Evolutionary conservation across 2,329 filamentous ascomycete genomes (phyloP).

Genomic region (Ascomycota sp.): DNA sequence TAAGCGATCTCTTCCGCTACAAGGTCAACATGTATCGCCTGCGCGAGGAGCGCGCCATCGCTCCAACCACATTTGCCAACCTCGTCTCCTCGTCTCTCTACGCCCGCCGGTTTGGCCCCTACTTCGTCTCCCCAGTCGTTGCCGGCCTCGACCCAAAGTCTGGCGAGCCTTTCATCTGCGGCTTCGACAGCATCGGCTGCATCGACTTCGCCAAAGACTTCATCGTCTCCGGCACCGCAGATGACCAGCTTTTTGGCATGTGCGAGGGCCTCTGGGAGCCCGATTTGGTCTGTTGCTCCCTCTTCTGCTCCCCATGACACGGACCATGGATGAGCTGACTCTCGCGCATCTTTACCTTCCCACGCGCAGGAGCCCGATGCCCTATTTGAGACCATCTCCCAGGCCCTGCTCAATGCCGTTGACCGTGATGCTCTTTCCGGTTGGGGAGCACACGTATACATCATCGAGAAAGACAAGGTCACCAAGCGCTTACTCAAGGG

Average conservation of each 20-base stretch:
- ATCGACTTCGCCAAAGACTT: slow-evolving; percentile 99
- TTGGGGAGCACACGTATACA: slow-evolving; percentile 97
- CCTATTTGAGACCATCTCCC: slow-evolving; percentile 94
- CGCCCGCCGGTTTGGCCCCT: slow-evolving; percentile 87
- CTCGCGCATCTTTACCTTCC: neutral
- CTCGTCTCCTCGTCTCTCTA: slow-evolving; percentile 79
- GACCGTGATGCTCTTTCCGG: slow-evolving; percentile 91
- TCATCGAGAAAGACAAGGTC: slow-evolving; percentile 99
- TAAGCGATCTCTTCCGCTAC: slow-evolving; percentile 94
- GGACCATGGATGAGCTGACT: neutral
- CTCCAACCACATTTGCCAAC: slow-evolving; percentile 86
- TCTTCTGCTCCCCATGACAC: neutral
- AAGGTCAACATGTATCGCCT: slow-evolving; percentile 99
- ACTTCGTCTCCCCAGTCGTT: slow-evolving; percentile 85
- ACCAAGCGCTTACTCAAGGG: slow-evolving; percentile 97
- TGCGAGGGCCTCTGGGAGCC: slow-evolving; percentile 97
- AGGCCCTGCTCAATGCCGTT: slow-evolving; percentile 82
- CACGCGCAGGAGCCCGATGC: slow-evolving; percentile 54
- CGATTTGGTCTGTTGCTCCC: slow-evolving; percentile 49
- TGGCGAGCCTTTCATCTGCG: slow-evolving; percentile 90
- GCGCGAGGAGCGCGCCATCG: slow-evolving; percentile 90
- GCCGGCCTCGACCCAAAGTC: slow-evolving; percentile 88
- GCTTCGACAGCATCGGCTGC: slow-evolving; percentile 96
- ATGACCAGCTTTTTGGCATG: slow-evolving; percentile 94
- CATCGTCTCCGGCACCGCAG: slow-evolving; percentile 88